Evolutionary conservation across 129 eudicot genomes (phyloP), one percentile per base, ranked within the genome.

Genomic region (Tagetes patula): DNA sequence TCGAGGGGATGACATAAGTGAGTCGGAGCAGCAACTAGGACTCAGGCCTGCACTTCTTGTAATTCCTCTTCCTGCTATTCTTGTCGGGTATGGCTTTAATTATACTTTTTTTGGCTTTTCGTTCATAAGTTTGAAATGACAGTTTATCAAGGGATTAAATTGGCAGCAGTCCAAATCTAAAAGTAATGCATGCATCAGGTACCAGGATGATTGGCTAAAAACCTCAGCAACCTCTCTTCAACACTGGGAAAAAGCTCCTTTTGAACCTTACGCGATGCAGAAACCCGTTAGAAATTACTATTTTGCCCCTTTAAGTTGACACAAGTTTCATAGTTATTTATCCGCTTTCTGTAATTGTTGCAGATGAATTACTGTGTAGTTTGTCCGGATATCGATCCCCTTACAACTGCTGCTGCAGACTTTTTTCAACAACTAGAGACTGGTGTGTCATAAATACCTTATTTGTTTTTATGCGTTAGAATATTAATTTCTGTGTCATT

Each of bases 131-230:
- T 62, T 20, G 6, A 74, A 14, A 27, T 46, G 34, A 50, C 47
- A 7, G 48, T 59, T 39, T 48, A 38, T 49, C 40, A 70, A 32
- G 39, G 55, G 41, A 30, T 39, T 41, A 20, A 10, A 31, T 55
- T 58, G 43, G 31, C 43, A n/a, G 4, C 20, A 53, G 33, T 30
- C 11, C n/a, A 54, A 11, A 4, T 53, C 54, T 41, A 45, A 64
- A 63, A 41, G 62, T 64, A 1, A 66, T 74, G 55, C 67, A 63
- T 83, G 74, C 59, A 55, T 75, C 79, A 95, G 99, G 82, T 95
- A 95, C 79, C 99, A 95, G 81, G 99, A 95, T 87, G 99, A 95
- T 84, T 95, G 99, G 99, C 90, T 95, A 11, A 95, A 91, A 84
- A 88, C 88, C 54, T 85, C 99, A 42, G 88, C 97, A 0, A 85